Base-by-base conservation (phyloP, 140 eudicot genomes). In the Erigeron philadelphicus region DNA sequence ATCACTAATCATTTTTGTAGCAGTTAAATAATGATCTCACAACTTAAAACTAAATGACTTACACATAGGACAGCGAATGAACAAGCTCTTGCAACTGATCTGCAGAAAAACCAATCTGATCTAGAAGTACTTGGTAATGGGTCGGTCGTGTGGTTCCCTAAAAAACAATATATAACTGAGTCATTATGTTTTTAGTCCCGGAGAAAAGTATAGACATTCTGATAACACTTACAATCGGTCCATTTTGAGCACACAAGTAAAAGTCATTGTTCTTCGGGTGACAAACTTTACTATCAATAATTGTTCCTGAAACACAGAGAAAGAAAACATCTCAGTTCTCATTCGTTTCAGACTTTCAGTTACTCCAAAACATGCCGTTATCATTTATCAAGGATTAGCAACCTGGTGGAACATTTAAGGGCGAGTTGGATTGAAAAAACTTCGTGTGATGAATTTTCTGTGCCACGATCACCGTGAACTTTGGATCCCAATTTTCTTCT, bases 11-110 rank as follows among this genome's bases (percentile, higher is more conserved):
- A 41, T 8, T 6, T 42, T 40, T 8, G 19, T 42, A 17, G 41
- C 1, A 54, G 19, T 16, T 41, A n/a, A 17, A 69, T 6, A 53
- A 11, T 7, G 15, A 42, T n/a, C 42, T 1, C 3, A 56, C n/a
- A 31, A 1, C 5, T 31, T 31, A 31, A 31, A 31, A 21, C 25
- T 21, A 0, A 1, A 21, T 31, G 4, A 62, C 96, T 82, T 82
- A 88, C 97, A 90, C 97, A 68, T 90, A 90, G 6, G 96, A 90
- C 1, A 90, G 63, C 2, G 85, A 78, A 55, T 90, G 88, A 21
- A 91, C 91, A 2, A 91, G 88, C 58, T 91, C 95, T 66, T 91
- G 95, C 1, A 91, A 68, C 12, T 91, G 96, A 71, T 88, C 96
- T 0, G 96, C 66, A 1, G 87, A 69, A 63, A 91, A 84, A 9